A percentile compares a stretch with the other conserved stretches of the same genome.
Evolutionary conservation across 2,329 filamentous ascomycete species (phyloP).

Genomic region (Colletotrichum shisoi): DNA sequence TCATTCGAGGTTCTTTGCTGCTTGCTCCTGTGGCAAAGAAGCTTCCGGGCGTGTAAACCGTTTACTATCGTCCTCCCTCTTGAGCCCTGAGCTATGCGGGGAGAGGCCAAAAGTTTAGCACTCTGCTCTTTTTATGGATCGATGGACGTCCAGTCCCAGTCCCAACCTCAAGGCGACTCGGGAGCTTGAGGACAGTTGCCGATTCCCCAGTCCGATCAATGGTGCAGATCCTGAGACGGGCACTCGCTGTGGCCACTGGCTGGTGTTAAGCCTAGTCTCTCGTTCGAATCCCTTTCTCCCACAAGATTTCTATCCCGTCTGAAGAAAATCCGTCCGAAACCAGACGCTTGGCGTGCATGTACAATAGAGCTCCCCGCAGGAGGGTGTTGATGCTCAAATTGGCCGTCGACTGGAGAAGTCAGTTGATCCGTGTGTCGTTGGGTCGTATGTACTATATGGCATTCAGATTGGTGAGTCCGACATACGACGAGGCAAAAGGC

Average conservation of each 20-base stretch:
- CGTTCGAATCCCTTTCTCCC: conserved; percentile 41
- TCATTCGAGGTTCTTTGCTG: neutral
- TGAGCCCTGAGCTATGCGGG: neutral
- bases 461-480: conserved; percentile 55
- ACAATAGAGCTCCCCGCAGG: conserved; percentile 46
- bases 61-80: neutral
- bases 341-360: conserved; percentile 52
- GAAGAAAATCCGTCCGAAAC: conserved; percentile 42
- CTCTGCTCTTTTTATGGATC: neutral
- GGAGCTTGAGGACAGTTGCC: neutral
- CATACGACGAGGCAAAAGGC: conserved; percentile 48
- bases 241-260: neutral
- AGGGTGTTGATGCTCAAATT: conserved; percentile 44
- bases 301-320: conserved; percentile 42
- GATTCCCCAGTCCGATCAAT: conserved; percentile 8
- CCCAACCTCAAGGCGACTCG: neutral
- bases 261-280: neutral
- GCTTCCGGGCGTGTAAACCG: neutral
- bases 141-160: neutral
- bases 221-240: neutral
- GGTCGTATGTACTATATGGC: conserved; percentile 54
- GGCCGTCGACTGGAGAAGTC: conserved; percentile 50
- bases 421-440: conserved; percentile 46
- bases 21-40: too few species aligned
- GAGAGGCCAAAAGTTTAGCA: neutral